These are phyloP conservation scores for Aspergillus taichungensis DNA, from an alignment of 495 filamentous ascomycete species.

Conservation along the genomic window DNA sequence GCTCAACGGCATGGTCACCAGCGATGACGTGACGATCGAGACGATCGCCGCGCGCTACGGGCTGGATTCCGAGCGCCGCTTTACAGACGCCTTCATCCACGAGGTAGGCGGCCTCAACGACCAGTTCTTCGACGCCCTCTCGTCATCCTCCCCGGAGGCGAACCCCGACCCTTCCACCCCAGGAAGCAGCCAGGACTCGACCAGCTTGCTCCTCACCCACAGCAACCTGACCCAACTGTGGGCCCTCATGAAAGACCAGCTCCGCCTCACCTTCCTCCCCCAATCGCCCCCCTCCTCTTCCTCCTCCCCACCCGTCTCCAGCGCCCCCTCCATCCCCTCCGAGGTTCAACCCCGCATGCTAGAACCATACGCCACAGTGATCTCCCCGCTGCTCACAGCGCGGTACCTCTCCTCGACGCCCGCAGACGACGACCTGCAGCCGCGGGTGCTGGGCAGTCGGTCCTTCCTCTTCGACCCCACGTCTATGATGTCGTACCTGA, in stretches of 20 bases:
- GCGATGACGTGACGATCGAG: slow-evolving; percentile 55
- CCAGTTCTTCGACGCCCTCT: slow-evolving; percentile 37
- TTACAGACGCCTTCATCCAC: slow-evolving; percentile 72
- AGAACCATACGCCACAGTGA: slow-evolving; percentile 38
- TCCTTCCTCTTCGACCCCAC: slow-evolving; percentile 60
- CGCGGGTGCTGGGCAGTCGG: slow-evolving; percentile 53
- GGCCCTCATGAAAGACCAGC: slow-evolving; percentile 55
- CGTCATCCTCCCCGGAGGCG: slow-evolving; percentile 16
- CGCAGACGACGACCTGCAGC: slow-evolving; percentile 19
- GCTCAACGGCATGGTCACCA: slow-evolving; percentile 62
- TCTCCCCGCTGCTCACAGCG: slow-evolving; percentile 40
- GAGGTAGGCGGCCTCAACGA: slow-evolving; percentile 66
- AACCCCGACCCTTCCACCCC: slow-evolving; percentile 23
- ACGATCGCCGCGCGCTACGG: slow-evolving; percentile 60
- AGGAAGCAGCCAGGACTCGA: slow-evolving; percentile 32
- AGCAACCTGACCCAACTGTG: slow-evolving; percentile 56
- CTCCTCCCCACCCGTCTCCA: slow-evolving; percentile 24
- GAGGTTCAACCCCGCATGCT: slow-evolving; percentile 51
- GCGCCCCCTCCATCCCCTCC: slow-evolving; percentile 35
- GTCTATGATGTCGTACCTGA: slow-evolving; percentile 54
- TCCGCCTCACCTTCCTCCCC: slow-evolving; percentile 53
- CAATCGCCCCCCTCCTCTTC: slow-evolving; percentile 4
- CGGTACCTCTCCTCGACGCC: slow-evolving; percentile 31
- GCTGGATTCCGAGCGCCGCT: slow-evolving; percentile 51
- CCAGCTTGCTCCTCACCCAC: slow-evolving; percentile 48